phyloP scores from a whole-genome alignment of 192 early-diverging fungal species.

The Backusella liffmaniae region DNA sequence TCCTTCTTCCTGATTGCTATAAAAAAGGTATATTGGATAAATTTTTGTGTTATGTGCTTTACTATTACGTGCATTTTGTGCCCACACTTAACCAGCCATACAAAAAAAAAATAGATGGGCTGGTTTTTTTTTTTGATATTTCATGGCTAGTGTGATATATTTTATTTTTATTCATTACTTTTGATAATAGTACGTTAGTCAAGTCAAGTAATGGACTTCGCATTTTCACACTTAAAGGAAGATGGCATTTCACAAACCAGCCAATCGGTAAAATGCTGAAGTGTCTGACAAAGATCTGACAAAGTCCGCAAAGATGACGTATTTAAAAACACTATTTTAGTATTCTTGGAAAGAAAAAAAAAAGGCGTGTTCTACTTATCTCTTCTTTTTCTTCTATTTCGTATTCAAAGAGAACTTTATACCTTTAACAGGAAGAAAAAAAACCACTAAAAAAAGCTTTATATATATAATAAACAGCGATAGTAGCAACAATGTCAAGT shows the following conservation, averaged over 20 bases:
- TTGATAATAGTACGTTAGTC: no score
- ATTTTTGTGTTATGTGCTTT: no score
- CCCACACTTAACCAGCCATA: no score
- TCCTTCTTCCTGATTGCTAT: no score
- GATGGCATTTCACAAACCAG: not conserved
- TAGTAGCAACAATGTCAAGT: not conserved
- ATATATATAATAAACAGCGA: not conserved
- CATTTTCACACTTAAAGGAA: not conserved
- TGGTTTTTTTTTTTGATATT: no score
- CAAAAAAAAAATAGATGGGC: no score
- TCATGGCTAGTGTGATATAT: no score
- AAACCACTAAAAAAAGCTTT: not conserved
- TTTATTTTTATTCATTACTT: no score
- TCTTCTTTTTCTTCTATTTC: conserved; percentile 6
- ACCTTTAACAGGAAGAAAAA: not conserved
- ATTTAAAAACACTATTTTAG: not conserved
- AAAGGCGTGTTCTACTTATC: not conserved
- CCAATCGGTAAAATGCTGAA: not conserved
- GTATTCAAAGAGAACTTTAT: not conserved
- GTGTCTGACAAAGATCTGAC: not conserved
- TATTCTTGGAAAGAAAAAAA: not conserved
- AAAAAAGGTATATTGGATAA: no score
- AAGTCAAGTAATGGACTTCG: not conserved
- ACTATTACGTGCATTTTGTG: no score
- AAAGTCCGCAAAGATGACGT: conserved; percentile 2